Base-by-base conservation (phyloP, 2,329 filamentous ascomycete species). In the Xylaria sp. region DNA sequence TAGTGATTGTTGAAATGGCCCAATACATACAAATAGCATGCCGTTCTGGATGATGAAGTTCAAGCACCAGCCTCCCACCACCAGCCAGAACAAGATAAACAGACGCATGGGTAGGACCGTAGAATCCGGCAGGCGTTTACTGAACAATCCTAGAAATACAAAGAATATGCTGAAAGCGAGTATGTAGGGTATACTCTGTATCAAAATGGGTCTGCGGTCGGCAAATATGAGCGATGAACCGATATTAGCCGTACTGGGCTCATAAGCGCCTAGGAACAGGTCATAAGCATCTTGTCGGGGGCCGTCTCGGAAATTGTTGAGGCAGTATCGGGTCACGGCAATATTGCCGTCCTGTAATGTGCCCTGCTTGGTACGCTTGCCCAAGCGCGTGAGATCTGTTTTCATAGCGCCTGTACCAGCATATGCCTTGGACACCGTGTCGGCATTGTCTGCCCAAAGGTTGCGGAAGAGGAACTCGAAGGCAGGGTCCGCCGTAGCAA, bases 361-460 rank as follows among this genome's bases (percentile, higher is more conserved):
- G 57, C 95, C 95, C 8, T 87, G 86, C 74, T 89, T 92, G 31
- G 95, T 99, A 57, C 96, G 88, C 72, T 91, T 88, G 52, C 94
- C 96, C 1, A 92, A 92, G n/a, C 95, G 89, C 2, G 95, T 99
- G 71, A 98, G 92, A 76, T 99, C 96, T 0, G 95, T 99, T 84
- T 99, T 99, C 80, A 99, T 87, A 54, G 95, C 95, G 2, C 95
- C 96, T 0, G 96, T 99, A 58, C 95, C 95, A 1, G 95, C 95
- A 78, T 99, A 99, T 0, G 92, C 89, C 69, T 87, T 90, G 17
- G 94, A 96, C 35, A 99, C 94, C 23, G 96, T 90, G 76, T 99
- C 95, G 59, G 96, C 95, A 73, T 99, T 99, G 78, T 99, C 95
- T 31, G 95, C 95, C 95, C 95, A 99, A 15, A 98, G 84, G 77